Evolutionary conservation across 805 yeast genomes (phyloP).

Genomic region (Saturnispora hagleri): DNA sequence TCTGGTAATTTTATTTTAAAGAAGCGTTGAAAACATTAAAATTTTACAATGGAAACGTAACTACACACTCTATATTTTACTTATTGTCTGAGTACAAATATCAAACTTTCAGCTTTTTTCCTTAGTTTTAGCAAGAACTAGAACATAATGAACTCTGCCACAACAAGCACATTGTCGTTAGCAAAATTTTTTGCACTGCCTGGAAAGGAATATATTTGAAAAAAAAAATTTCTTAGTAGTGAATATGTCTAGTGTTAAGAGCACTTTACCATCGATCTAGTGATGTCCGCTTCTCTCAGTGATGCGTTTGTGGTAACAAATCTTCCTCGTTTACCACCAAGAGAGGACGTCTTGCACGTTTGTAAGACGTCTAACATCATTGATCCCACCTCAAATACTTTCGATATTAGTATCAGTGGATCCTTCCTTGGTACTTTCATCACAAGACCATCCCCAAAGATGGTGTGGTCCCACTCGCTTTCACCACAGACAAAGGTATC

Average conservation of each 20-base stretch:
- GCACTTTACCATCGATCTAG: not conserved
- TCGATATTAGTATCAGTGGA: constrained; percentile 47
- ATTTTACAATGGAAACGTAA: no score
- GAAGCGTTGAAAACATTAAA: no score
- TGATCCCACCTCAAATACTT: constrained; percentile 26
- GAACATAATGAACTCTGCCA: not conserved
- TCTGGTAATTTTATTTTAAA: no score
- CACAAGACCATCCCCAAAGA: constrained; percentile 47
- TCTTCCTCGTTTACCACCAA: constrained; percentile 26
- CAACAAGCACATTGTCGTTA: constrained; percentile 1
- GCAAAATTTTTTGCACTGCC: not conserved
- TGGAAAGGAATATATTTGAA: not conserved
- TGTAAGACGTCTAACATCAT: constrained; percentile 22
- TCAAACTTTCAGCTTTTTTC: not conserved
- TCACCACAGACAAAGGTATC: constrained; percentile 39
- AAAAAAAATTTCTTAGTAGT: not conserved
- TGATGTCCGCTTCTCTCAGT: constrained; percentile 17
- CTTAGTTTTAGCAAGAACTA: not conserved
- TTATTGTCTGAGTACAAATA: not conserved
- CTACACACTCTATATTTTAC: no score
- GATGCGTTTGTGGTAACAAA: constrained; percentile 28
- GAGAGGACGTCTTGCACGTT: constrained; percentile 14
- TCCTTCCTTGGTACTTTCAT: constrained; percentile 43
- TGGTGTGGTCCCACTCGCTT: constrained; percentile 46
- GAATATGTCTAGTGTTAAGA: not conserved